Evolutionary conservation across 805 yeast genomes (phyloP), one percentile per base, ranked within the genome.

Genomic region (Yamadazyma philogaea): DNA sequence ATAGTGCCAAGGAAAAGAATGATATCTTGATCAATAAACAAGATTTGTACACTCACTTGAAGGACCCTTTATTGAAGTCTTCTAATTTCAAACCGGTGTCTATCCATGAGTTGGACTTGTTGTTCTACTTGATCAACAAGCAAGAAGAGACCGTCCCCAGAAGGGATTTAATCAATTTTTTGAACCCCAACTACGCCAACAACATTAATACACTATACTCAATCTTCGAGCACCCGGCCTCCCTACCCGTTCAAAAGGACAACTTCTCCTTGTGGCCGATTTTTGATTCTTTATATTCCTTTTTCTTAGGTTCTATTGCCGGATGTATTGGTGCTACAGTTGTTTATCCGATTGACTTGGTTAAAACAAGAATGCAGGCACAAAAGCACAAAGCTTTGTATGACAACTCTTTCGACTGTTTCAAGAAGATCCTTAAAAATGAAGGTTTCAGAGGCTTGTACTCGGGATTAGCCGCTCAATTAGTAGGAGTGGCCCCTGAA

Each of bases 321-420:
- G 99, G 99, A 45, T 93, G 96, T 54, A 81, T 91, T 64, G 99
- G 99, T 48, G 97, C 99, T n/a, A 87, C 96, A 5, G 87, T 85
- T 12, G 99, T 91, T 34, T 91, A 91, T 62, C 99, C 99, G 24
- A 93, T 93, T 52, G 99, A 91, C 66, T 73, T 93, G 61, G 89
- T 91, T 50, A 91, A 91, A 68, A 91, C 99, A 4, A 80, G 98
- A 63, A 88, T 91, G 95, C 99, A 91, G 68, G 95, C 95, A 47
- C 98, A 91, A 69, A 79, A 88, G 51, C 79, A 80, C 46, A 72
- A 78, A 38, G 67, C 82, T 1, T 68, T 81, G 37, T 91, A 91
- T 65, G 78, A 77, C 48, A 88, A 86, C 56, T 89, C 96, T 7
- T 47, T 82, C 18, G 97, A 91, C 61, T 93, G 98, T 66, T 83